phyloP scores from a whole-genome alignment of 2,329 filamentous ascomycete genomes.

The Colletotrichum brevisporum region DNA sequence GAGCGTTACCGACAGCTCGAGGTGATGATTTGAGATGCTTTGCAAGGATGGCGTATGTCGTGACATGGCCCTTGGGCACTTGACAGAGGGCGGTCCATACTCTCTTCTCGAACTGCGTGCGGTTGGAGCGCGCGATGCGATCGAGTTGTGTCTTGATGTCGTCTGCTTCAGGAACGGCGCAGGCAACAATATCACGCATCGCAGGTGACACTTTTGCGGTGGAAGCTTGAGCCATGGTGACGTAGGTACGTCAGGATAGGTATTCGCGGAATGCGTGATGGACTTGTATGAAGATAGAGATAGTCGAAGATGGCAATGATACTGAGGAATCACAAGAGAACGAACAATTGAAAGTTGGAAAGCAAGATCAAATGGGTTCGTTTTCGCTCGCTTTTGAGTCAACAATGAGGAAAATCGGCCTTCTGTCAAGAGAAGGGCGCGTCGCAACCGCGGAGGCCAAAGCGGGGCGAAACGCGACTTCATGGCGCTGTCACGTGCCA shows the following conservation, averaged over 20 bases:
- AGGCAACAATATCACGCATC: conserved; percentile 8
- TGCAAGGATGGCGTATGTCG: conserved; percentile 83
- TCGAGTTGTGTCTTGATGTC: conserved; percentile 57
- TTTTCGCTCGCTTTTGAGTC: neutral
- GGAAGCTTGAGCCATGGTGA: conserved; percentile 27
- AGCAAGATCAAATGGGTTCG: neutral
- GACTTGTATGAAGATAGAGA: neutral
- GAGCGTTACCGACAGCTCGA: conserved; percentile 82
- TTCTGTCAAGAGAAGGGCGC: conserved; percentile 40
- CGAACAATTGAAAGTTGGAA: neutral
- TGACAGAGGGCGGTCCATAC: conserved; percentile 83
- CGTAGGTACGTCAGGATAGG: conserved; percentile 8
- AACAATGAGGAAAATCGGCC: conserved; percentile 8
- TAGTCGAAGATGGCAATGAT: neutral
- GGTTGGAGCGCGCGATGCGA: conserved; percentile 59
- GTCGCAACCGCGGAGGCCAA: conserved; percentile 21
- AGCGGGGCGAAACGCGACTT: conserved; percentile 5
- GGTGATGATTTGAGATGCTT: conserved; percentile 78
- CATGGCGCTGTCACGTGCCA: conserved; percentile 26
- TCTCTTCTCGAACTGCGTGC: conserved; percentile 70
- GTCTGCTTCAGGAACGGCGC: conserved; percentile 26
- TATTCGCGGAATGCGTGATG: neutral
- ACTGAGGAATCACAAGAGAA: neutral
- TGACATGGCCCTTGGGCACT: conserved; percentile 81
- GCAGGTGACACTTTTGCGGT: conserved; percentile 1